Conservation (phyloP, 176 grass and related monocot genomes). For the Saccharum spontaneum region DNA sequence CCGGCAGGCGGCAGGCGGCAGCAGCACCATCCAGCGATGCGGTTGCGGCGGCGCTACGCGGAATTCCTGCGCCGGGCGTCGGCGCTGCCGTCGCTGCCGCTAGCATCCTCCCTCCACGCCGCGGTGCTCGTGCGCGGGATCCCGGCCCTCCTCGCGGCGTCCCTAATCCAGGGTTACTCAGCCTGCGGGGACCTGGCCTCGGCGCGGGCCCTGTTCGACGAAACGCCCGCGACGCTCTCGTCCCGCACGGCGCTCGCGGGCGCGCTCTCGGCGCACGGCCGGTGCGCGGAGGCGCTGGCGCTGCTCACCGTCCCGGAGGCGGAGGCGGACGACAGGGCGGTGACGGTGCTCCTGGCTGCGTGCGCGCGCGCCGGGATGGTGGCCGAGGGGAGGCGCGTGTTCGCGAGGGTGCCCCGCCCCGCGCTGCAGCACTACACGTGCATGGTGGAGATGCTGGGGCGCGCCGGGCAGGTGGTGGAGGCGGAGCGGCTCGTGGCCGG, state of each 20-base stretch:
- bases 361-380: constrained; percentile 55
- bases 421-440: constrained; percentile 70
- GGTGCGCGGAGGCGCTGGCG: constrained; percentile 13
- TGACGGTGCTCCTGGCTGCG: constrained; percentile 51
- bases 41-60: constrained; percentile 35
- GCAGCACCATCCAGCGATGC: background rate
- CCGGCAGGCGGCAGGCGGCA: too few species aligned
- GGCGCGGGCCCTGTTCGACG: constrained; percentile 32
- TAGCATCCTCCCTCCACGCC: constrained; percentile 37
- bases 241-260: constrained; percentile 46
- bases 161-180: constrained; percentile 17
- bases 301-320: constrained; percentile 16
- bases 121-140: background rate
- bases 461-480: constrained; percentile 49
- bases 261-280: constrained; percentile 49
- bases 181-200: constrained; percentile 31
- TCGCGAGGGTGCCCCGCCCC: constrained; percentile 36
- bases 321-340: constrained; percentile 31
- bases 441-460: constrained; percentile 66
- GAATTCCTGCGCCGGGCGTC: constrained; percentile 30
- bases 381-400: constrained; percentile 42
- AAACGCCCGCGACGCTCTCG: constrained; percentile 33
- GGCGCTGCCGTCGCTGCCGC: constrained; percentile 32
- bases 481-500: constrained; percentile 51
- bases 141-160: constrained; percentile 5